These are phyloP conservation scores for Aspergillus pseudonomiae DNA, from an alignment of 2,329 filamentous ascomycete genomes.

Conservation along the genomic window DNA sequence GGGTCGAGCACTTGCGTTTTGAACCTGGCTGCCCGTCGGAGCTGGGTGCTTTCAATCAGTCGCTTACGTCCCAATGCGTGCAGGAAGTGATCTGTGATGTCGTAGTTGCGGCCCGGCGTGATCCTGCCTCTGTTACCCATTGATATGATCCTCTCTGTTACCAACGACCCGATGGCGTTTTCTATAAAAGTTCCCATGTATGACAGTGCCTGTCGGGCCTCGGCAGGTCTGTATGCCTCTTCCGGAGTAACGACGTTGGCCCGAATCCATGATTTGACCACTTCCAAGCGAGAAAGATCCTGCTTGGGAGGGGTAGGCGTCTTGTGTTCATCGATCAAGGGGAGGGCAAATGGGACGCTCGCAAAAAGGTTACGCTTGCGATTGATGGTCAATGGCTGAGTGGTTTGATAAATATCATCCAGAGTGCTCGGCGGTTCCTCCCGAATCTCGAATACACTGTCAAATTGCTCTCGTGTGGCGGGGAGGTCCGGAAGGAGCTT, in stretches of 20 bases:
- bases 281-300: constrained; percentile 33
- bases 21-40: constrained; percentile 45
- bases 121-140: constrained; percentile 43
- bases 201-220: constrained; percentile 40
- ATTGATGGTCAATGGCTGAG: constrained; percentile 33
- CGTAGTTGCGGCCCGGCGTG: constrained; percentile 47
- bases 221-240: constrained; percentile 41
- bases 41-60: constrained; percentile 42
- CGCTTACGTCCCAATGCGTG: constrained; percentile 43
- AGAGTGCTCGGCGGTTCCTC: constrained; percentile 35
- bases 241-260: constrained; percentile 51
- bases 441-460: constrained; percentile 45
- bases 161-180: constrained; percentile 44
- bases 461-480: constrained; percentile 45
- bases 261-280: constrained; percentile 52
- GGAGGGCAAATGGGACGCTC: constrained; percentile 39
- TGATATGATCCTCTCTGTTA: constrained; percentile 44
- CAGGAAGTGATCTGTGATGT: constrained; percentile 47
- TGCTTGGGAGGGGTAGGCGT: constrained; percentile 15
- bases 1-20: constrained; percentile 48
- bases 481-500: constrained; percentile 49
- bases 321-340: constrained; percentile 20
- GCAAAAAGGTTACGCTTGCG: constrained; percentile 39
- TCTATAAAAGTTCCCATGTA: constrained; percentile 38
- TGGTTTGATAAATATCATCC: constrained; percentile 41